phyloP scores from a whole-genome alignment of 306 rosid genomes.

The Begonia loranthoides region DNA sequence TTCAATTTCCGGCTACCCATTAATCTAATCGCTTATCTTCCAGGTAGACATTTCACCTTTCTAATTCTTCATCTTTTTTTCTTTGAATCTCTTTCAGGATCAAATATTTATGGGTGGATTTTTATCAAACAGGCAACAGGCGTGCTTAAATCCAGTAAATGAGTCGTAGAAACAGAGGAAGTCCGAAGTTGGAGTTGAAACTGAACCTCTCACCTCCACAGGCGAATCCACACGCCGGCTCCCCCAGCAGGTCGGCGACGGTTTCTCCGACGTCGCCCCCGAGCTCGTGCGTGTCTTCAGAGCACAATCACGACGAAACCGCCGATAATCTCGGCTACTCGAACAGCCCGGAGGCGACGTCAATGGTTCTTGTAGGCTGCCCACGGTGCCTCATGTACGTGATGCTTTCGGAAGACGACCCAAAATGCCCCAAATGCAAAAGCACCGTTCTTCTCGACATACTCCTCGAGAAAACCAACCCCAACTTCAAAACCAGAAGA shows the following conservation, averaged over 20 bases:
- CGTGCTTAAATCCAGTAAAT: conserved; percentile 12
- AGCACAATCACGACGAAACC: conserved; percentile 41
- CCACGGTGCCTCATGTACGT: conserved; percentile 87
- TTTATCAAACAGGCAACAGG: too few relatives aligned
- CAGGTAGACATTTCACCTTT: too few relatives aligned
- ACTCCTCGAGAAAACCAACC: conserved; percentile 29
- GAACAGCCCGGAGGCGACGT: conserved; percentile 54
- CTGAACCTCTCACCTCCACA: conserved; percentile 80
- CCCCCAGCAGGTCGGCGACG: conserved; percentile 45
- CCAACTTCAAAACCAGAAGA: conserved; percentile 24
- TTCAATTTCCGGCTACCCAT: too few relatives aligned
- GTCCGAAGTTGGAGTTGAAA: conserved; percentile 72
- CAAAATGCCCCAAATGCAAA: conserved; percentile 87
- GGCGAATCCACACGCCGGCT: conserved; percentile 24
- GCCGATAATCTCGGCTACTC: conserved; percentile 19
- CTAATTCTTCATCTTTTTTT: too few relatives aligned
- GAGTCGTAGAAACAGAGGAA: conserved; percentile 53
- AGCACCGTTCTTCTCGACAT: conserved; percentile 83
- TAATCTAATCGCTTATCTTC: too few relatives aligned
- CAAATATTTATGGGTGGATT: too few relatives aligned
- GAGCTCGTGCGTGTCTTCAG: conserved; percentile 75
- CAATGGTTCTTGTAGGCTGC: conserved; percentile 79
- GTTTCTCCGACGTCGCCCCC: conserved; percentile 65
- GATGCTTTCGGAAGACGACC: conserved; percentile 71
- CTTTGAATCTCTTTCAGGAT: too few relatives aligned